Evolutionary conservation across 306 rosid species (phyloP), one percentile per base, ranked within the genome.

Genomic region (Vigna hirtella): DNA sequence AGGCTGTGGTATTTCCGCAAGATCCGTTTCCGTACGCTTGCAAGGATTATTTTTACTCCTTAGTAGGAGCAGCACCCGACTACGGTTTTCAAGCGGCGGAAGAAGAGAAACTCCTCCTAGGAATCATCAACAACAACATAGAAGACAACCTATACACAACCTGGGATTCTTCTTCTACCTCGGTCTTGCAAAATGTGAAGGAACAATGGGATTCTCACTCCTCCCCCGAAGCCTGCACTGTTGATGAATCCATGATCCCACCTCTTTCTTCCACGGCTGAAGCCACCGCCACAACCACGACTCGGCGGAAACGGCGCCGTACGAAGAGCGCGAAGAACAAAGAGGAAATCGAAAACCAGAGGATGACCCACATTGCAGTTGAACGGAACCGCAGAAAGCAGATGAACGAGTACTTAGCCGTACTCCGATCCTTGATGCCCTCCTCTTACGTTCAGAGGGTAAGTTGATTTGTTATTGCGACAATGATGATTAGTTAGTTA

Each of bases 311-410:
- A 77, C 88, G 98, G 5, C 88, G 92, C 26, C 91, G 97, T 7
- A 89, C 87, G 24, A 90, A 84, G 77, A 84, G 58, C 77, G 47
- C 89, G 16, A 92, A 90, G 75, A 94, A 94, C 87, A 85, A 81
- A 36, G 96, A 92, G 48, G 98, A 92, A 67, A 88, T 94, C 18
- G 98, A 94, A 85, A 94, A 89, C 80, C 96, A 93, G 82, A 86
- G 96, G 86, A 93, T 89, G 91, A 90, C 97, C 15, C 97, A 93
- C 93, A 94, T 94, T 89, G 87, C 92, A 1, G 96, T 94, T 1
- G 98, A 94, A 86, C 90, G 98, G 75, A 92, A 94, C 70, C 90
- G 98, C 24, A 85, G 98, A 15, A 90, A 89, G 59, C 97, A 90
- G 81, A 94, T 94, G 98, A 94, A 94, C 36, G 93, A 94, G 38